phyloP scores from a whole-genome alignment of 2,329 filamentous ascomycete genomes.

The Nannizziopsis arthrosporioides region DNA sequence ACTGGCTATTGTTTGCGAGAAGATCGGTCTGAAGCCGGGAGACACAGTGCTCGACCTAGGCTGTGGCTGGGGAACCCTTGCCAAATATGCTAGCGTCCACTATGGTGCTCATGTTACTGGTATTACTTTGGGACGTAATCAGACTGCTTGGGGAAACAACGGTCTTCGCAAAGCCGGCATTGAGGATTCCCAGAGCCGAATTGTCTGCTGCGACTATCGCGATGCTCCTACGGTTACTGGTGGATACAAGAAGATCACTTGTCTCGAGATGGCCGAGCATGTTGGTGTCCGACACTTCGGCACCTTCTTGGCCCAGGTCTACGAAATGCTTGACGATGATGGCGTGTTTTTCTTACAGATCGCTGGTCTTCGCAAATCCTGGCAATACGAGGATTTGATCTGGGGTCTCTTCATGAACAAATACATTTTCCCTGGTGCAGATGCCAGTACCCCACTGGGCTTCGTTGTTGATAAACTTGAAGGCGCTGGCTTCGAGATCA shows the following conservation, averaged over 20 bases:
- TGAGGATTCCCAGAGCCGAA: conserved; percentile 74
- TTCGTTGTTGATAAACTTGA: conserved; percentile 79
- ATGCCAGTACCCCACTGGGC: conserved; percentile 84
- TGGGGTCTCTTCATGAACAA: conserved; percentile 99
- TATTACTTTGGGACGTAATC: conserved; percentile 88
- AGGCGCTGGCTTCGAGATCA: conserved; percentile 78
- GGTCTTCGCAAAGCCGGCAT: conserved; percentile 73
- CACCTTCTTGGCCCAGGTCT: conserved; percentile 70
- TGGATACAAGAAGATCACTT: conserved; percentile 88
- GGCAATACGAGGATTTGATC: conserved; percentile 96
- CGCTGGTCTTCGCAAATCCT: conserved; percentile 81
- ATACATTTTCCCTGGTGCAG: conserved; percentile 94
- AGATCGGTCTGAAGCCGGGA: conserved; percentile 71
- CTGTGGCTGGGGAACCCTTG: conserved; percentile 94
- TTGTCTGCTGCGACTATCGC: conserved; percentile 94
- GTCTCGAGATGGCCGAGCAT: conserved; percentile 97
- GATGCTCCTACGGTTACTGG: conserved; percentile 72
- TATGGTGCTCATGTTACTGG: conserved; percentile 78
- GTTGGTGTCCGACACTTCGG: conserved; percentile 85
- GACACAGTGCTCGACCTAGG: conserved; percentile 87
- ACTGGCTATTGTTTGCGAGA: conserved; percentile 86
- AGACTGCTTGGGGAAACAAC: conserved; percentile 92
- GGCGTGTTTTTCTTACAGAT: conserved; percentile 94
- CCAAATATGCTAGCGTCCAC: conserved; percentile 83
- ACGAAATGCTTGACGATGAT: conserved; percentile 93